A percentile compares a stretch with the other conserved stretches of the same genome.
Conservation (phyloP, 2,329 filamentous ascomycete species). For the Lachnellula occidentalis region DNA sequence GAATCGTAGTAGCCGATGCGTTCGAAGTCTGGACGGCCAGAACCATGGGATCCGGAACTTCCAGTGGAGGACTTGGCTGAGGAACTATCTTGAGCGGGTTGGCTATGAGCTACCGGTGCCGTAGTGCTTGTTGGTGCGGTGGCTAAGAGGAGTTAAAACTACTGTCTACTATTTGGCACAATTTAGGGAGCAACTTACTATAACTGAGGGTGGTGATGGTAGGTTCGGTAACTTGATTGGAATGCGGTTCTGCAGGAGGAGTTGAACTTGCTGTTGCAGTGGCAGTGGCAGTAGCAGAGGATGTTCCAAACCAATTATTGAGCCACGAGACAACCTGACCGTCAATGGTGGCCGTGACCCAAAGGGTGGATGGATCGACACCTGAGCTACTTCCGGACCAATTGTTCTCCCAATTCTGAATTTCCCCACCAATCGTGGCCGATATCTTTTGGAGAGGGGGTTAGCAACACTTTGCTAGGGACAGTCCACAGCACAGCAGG, state of each 20-base stretch:
- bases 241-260: neutral
- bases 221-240: neutral
- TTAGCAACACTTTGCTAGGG: neutral
- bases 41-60: slow-evolving; percentile 21
- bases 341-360: slow-evolving; percentile 24
- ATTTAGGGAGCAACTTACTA: neutral
- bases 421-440: slow-evolving; percentile 53
- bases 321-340: slow-evolving; percentile 22
- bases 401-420: slow-evolving; percentile 54
- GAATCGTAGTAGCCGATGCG: slow-evolving; percentile 45
- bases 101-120: neutral
- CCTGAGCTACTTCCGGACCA: slow-evolving; percentile 32
- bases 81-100: neutral
- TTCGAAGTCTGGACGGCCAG: slow-evolving; percentile 33
- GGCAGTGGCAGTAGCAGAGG: neutral
- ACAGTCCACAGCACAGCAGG: no score
- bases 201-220: neutral
- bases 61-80: slow-evolving; percentile 2
- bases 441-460: slow-evolving; percentile 34
- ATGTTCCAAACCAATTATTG: slow-evolving; percentile 15
- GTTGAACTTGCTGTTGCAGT: neutral
- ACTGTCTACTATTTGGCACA: neutral
- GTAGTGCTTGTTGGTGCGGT: neutral
- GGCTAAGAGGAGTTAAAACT: neutral
- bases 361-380: slow-evolving; percentile 14